phyloP scores from a whole-genome alignment of 768 basidiomycete species.

The Russula vinacea region DNA sequence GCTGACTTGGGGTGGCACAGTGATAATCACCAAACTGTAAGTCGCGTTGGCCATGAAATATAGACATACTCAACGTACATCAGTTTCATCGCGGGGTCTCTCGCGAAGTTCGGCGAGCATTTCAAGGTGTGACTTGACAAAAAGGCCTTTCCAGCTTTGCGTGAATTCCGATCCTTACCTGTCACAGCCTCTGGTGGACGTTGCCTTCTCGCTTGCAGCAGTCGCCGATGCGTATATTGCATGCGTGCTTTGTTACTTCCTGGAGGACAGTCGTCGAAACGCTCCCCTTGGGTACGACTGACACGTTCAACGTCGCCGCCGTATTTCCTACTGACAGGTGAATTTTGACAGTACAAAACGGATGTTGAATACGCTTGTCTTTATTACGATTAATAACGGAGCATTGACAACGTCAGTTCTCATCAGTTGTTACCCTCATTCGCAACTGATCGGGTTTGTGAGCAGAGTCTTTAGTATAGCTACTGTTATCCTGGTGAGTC shows the following conservation, averaged over 20 bases:
- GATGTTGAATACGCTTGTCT: constrained; percentile 6
- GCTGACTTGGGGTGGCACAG: constrained; percentile 4
- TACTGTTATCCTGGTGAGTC: constrained; percentile 3
- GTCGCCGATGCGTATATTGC: constrained; percentile 2
- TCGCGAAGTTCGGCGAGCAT: not conserved
- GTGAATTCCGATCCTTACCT: not conserved
- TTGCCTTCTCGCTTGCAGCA: not conserved
- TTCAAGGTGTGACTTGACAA: not conserved
- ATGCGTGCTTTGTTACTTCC: constrained; percentile 11
- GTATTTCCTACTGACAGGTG: not conserved
- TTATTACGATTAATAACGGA: constrained; percentile 10
- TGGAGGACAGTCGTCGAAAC: constrained; percentile 2
- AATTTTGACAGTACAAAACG: constrained; percentile 3
- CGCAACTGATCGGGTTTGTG: not conserved
- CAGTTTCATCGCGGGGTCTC: not conserved
- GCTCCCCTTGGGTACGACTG: constrained; percentile 7
- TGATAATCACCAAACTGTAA: constrained; percentile 2
- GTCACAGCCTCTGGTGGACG: constrained; percentile 1
- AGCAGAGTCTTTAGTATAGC: constrained; percentile 2
- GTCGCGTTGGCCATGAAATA: not conserved
- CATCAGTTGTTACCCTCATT: not conserved
- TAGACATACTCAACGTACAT: not conserved
- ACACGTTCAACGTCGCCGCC: not conserved
- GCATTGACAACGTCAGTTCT: constrained; percentile 3
- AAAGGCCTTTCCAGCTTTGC: not conserved